Evolutionary conservation across 768 basidiomycete species (phyloP), one percentile per base, ranked within the genome.

Genomic region (Cubamyces lactineus): DNA sequence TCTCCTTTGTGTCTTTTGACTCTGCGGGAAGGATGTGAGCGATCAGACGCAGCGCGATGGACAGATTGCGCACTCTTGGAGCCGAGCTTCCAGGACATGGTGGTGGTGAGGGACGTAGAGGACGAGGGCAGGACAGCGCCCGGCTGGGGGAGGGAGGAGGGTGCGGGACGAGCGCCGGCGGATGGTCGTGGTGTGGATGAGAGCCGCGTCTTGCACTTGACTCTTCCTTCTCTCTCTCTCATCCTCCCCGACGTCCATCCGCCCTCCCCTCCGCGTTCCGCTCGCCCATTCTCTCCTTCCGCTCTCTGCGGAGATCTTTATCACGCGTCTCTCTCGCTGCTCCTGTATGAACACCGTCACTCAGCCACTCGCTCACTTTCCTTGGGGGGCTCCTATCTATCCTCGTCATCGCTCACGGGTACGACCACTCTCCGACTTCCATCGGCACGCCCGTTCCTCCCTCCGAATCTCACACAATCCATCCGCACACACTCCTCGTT

Each of bases 1-100:
- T 87, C 67, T 91, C 88, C 73, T 81, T 88, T 66, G 75, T 67
- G 66, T 92, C 89, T 75, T 90, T 92, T 67, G 80, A 70, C 75
- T 88, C 87, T 90, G 73, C 21, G 19, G 23, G 46, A 23, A 15
- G 21, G 57, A 51, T 28, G 49, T 54, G 23, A 52, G 61, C 49
- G 12, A 57, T 43, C 17, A 19, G 13, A 21, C 34, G 16, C 30
- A 8, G 41, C 46, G 30, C 9, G 16, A 16, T n/a, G 52, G 53
- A 13, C 7, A 9, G 8, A 2, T 6, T 15, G 66, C 70, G 63
- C 45, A 72, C 71, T 72, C 65, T 72, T 72, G 46, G 67, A 68
- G 55, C 72, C 69, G 40, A 73, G 69, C 51, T 71, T 72, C 70
- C 67, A 68, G 62, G 67, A 68, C 67, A 68, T 68, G 64, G 59